These are phyloP conservation scores for Picea engelmannii DNA, from an alignment of 83 land plant genomes.

Conservation along the genomic window DNA sequence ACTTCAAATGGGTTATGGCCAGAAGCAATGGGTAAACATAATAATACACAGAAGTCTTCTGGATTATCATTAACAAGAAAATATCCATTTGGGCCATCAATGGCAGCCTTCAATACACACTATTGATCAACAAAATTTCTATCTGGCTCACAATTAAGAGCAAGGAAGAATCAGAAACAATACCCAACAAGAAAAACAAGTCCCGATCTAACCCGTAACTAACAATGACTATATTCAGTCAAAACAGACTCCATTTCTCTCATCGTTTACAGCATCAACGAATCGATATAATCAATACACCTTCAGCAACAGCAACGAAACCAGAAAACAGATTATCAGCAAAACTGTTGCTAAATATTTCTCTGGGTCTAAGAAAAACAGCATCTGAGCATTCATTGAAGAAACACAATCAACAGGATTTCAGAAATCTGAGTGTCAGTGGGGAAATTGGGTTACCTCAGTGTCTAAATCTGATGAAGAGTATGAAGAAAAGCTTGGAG, in stretches of 20 bases:
- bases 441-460: neutral
- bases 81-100: neutral
- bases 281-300: neutral
- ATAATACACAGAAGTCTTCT: neutral
- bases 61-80: neutral
- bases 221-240: neutral
- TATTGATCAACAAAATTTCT: neutral
- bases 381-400: neutral
- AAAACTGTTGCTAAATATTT: too few species aligned
- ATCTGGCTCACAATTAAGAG: neutral
- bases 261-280: neutral
- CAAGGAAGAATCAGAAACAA: neutral
- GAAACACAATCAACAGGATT: neutral
- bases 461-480: slow-evolving; percentile 20
- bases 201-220: neutral
- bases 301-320: too few species aligned
- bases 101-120: neutral
- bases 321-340: too few species aligned
- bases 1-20: neutral
- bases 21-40: neutral
- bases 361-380: too few species aligned
- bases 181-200: neutral
- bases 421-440: neutral
- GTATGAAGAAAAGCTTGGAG: too few species aligned
- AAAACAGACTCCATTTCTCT: neutral